A percentile compares a stretch with the other conserved stretches of the same genome.
Evolutionary conservation across 768 basidiomycete genomes (phyloP).

Genomic region (Pleurotus pulmonarius): DNA sequence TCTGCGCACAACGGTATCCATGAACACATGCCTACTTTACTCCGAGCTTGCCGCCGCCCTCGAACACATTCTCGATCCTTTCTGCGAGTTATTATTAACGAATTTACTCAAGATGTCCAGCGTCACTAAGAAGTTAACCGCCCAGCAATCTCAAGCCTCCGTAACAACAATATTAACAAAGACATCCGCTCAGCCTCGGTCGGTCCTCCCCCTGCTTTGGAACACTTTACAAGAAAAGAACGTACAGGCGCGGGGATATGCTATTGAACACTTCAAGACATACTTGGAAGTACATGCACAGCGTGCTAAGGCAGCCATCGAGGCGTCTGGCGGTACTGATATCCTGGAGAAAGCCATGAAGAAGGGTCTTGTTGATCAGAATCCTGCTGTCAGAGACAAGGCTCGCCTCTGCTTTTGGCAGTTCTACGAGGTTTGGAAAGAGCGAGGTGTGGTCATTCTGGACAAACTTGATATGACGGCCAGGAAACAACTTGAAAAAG

Average conservation of each 20-base stretch:
- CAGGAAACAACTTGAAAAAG: conserved; percentile 84
- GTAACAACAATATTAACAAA: conserved; percentile 65
- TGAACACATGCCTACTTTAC: conserved; percentile 76
- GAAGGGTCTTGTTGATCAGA: conserved; percentile 73
- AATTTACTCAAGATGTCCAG: conserved; percentile 82
- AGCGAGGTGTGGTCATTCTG: conserved; percentile 59
- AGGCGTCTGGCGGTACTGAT: conserved; percentile 65
- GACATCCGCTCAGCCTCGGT: conserved; percentile 67
- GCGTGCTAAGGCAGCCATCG: conserved; percentile 62
- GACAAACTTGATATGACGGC: conserved; percentile 63
- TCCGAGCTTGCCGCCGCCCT: conserved; percentile 67
- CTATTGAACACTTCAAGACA: conserved; percentile 64
- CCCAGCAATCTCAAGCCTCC: conserved; percentile 77
- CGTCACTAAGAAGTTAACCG: conserved; percentile 90
- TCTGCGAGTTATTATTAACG: conserved; percentile 73
- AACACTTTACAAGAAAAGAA: conserved; percentile 76
- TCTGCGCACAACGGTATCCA: conserved; percentile 86
- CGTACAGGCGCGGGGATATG: conserved; percentile 67
- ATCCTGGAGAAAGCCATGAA: conserved; percentile 70
- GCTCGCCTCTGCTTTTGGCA: conserved; percentile 78
- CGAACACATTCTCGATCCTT: conserved; percentile 67
- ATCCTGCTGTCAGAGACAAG: conserved; percentile 72
- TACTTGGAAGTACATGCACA: conserved; percentile 73
- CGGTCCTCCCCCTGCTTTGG: conserved; percentile 66
- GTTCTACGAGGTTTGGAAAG: conserved; percentile 73